These are phyloP conservation scores for Microcyclosporella mali DNA, from an alignment of 2,329 filamentous ascomycete genomes.

Conservation along the genomic window DNA sequence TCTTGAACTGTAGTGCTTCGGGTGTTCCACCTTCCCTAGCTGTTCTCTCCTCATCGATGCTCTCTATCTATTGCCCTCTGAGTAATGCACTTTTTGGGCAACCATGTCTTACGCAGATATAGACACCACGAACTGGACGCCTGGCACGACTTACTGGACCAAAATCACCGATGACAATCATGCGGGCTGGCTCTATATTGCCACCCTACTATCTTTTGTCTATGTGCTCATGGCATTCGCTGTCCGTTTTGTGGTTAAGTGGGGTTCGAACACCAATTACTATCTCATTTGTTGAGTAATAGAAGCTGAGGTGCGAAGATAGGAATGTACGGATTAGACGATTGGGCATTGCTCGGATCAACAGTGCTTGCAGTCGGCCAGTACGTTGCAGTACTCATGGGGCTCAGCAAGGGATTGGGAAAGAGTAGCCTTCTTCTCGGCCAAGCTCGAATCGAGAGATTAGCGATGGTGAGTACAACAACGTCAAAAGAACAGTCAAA, in stretches of 20 bases:
- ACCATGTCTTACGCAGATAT: conserved; percentile 5
- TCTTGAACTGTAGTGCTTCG: too few species aligned
- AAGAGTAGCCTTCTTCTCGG: conserved; percentile 9
- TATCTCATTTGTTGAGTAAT: not conserved
- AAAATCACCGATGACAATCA: conserved; percentile 14
- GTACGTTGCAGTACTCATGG: conserved; percentile 20
- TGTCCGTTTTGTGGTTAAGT: conserved; percentile 18
- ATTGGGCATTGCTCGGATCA: conserved; percentile 24
- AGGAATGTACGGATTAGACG: conserved; percentile 22
- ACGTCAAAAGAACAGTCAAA: not conserved
- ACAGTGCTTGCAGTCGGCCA: conserved; percentile 21
- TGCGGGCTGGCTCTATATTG: conserved; percentile 18
- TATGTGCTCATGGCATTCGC: conserved; percentile 15
- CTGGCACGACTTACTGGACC: conserved; percentile 15
- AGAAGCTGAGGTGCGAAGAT: not conserved
- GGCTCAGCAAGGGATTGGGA: conserved; percentile 16
- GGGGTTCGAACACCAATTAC: conserved; percentile 7
- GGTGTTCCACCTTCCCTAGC: too few species aligned
- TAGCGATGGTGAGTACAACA: not conserved
- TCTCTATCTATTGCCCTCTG: not conserved
- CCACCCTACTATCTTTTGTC: conserved; percentile 16
- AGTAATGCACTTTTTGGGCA: too few species aligned
- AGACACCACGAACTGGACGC: conserved; percentile 12
- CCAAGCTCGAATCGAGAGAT: not conserved
- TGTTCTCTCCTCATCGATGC: not conserved